Evolutionary conservation across 345 rosid species (phyloP).

Genomic region (Salix viminalis): DNA sequence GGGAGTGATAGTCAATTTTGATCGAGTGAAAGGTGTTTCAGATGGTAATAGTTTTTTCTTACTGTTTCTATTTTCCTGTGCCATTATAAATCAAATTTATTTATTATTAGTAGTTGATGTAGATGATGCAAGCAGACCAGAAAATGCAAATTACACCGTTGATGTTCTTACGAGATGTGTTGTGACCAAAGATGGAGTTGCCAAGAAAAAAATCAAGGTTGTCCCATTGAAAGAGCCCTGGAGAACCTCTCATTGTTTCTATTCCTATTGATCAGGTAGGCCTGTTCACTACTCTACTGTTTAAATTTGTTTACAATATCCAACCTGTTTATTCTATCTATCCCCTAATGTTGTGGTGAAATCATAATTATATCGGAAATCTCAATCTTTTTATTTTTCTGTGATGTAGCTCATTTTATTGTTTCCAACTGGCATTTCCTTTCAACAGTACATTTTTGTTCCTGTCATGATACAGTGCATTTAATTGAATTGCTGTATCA

Average conservation of each 20-base stretch:
- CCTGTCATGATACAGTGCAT: background rate
- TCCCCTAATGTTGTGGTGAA: background rate
- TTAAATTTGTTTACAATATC: background rate
- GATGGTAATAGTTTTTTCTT: conserved; percentile 48
- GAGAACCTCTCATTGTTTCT: conserved; percentile 80
- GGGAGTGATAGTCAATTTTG: conserved; percentile 81
- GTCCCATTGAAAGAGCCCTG: conserved; percentile 60
- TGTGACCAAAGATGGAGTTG: conserved; percentile 56
- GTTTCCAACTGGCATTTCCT: background rate
- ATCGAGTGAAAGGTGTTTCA: conserved; percentile 52
- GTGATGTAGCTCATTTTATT: background rate
- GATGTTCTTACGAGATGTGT: conserved; percentile 85
- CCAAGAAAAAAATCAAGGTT: conserved; percentile 55
- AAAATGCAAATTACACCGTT: conserved; percentile 66
- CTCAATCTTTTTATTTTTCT: background rate
- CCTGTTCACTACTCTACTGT: background rate
- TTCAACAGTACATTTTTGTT: too few species aligned
- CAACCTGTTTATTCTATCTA: background rate
- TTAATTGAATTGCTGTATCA: background rate
- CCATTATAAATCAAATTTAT: conserved; percentile 8
- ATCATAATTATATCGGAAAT: background rate
- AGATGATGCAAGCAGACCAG: conserved; percentile 70
- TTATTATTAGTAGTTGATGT: conserved; percentile 12
- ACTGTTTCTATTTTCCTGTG: background rate
- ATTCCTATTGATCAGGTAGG: conserved; percentile 71